These are phyloP conservation scores for Ophiognomonia clavigignenti-juglandacearum DNA, from an alignment of 2,329 filamentous ascomycete genomes.

Conservation along the genomic window DNA sequence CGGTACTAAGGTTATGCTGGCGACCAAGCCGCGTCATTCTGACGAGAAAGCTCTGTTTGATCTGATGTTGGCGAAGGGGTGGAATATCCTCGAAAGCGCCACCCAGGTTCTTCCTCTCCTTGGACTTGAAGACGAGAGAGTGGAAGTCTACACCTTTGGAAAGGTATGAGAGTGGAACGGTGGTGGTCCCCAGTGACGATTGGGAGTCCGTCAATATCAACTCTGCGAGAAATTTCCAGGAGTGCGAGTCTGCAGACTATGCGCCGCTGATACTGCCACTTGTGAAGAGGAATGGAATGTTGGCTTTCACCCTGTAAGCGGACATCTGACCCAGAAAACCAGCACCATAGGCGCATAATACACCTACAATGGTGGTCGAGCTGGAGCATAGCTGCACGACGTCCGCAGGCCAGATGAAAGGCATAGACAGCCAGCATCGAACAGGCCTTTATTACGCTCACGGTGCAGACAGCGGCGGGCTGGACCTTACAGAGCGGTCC, in stretches of 20 bases:
- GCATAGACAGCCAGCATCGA: too few species aligned
- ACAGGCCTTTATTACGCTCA: too few species aligned
- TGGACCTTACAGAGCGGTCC: too few species aligned
- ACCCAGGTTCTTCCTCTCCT: constrained; percentile 42
- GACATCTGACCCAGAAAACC: too few species aligned
- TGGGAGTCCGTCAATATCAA: background rate
- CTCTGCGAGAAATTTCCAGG: background rate
- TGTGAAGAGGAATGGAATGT: too few species aligned
- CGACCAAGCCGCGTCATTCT: constrained; percentile 51
- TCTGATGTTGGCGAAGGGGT: constrained; percentile 40
- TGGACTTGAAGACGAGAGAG: constrained; percentile 36
- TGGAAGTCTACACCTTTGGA: constrained; percentile 50
- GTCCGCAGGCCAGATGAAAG: too few species aligned
- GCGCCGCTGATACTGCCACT: too few species aligned
- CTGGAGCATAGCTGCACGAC: too few species aligned
- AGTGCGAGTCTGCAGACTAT: background rate
- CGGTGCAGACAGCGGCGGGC: too few species aligned
- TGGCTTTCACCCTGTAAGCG: too few species aligned
- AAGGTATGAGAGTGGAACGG: constrained; percentile 22
- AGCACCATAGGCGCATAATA: too few species aligned
- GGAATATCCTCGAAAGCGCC: constrained; percentile 37
- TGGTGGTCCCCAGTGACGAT: background rate
- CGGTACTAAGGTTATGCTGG: constrained; percentile 42
- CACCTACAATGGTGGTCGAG: too few species aligned
- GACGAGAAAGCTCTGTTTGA: constrained; percentile 46